A percentile compares a stretch with the other conserved stretches of the same genome.
These are phyloP conservation scores for Acanthamoeba polyphaga DNA, from an alignment of 208 protist genomes.

Conservation along the genomic window DNA sequence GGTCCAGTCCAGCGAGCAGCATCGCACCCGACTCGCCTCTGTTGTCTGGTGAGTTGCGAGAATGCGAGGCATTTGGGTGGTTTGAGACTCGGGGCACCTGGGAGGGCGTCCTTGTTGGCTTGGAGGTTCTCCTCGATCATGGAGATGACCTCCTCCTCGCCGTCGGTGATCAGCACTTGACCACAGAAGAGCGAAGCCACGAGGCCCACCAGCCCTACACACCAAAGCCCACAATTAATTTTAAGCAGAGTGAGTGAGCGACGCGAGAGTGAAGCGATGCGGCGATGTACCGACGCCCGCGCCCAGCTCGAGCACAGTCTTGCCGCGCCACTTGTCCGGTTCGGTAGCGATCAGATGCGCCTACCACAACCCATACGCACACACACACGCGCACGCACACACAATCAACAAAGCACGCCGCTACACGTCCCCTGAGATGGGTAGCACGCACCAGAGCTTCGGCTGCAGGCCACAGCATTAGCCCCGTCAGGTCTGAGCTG, in stretches of 20 bases:
- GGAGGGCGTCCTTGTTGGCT: neutral
- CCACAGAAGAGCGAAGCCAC: neutral
- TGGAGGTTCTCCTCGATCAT: neutral
- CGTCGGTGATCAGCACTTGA: constrained; percentile 2
- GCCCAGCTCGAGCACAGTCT: neutral
- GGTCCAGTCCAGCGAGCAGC: neutral
- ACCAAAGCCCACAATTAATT: too few relatives aligned
- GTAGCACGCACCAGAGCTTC: neutral
- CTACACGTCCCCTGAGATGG: too few relatives aligned
- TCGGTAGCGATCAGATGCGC: neutral
- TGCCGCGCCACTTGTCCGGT: neutral
- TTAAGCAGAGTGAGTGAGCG: too few relatives aligned
- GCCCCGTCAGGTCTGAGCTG: constrained; percentile 19
- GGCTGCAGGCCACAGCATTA: neutral
- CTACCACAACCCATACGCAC: neutral
- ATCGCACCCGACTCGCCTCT: neutral
- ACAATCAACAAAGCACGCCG: too few relatives aligned
- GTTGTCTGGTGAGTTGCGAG: too few relatives aligned
- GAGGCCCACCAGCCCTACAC: neutral
- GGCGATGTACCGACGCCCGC: neutral
- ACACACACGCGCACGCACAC: too few relatives aligned
- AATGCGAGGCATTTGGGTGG: too few relatives aligned
- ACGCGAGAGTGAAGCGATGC: too few relatives aligned
- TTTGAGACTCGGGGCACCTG: neutral
- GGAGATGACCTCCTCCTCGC: neutral